A percentile compares a stretch with the other conserved stretches of the same genome.
Conservation (phyloP, 768 basidiomycete genomes). For the Auriscalpium vulgare region DNA sequence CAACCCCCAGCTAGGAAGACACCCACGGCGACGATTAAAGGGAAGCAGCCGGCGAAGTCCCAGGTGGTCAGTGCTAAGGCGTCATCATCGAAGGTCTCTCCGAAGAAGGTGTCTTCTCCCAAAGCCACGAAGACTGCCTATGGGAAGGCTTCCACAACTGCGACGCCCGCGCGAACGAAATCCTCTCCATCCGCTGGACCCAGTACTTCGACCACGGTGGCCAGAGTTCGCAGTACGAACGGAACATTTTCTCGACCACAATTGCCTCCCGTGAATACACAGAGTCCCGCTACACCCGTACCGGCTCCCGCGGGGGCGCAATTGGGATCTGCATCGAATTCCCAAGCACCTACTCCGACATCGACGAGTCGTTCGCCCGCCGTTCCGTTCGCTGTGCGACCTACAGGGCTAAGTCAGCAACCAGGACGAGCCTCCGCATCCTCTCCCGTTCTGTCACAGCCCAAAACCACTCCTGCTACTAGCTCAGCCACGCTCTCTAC, state of each 20-base stretch:
- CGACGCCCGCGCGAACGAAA: background rate
- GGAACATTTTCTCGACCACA: background rate
- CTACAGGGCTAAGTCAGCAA: background rate
- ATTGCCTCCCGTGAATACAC: background rate
- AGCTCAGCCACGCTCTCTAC: background rate
- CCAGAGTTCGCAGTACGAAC: background rate
- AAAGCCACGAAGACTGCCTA: background rate
- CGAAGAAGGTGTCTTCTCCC: background rate
- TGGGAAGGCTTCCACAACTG: background rate
- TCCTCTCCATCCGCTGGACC: background rate
- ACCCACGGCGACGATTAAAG: background rate
- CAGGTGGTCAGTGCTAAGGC: background rate
- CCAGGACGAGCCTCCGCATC: background rate
- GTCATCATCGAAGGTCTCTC: background rate
- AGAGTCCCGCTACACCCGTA: background rate
- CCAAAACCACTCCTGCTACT: background rate
- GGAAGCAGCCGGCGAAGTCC: background rate
- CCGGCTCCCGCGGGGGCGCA: background rate
- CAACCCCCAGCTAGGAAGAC: background rate
- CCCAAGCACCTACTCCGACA: background rate
- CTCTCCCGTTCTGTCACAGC: background rate
- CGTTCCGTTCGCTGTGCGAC: background rate
- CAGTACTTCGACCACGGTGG: background rate
- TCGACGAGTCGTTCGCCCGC: background rate
- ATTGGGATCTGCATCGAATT: background rate